Base-by-base conservation (phyloP, 1,284 basidiomycete genomes). In the Malassezia psittaci region DNA sequence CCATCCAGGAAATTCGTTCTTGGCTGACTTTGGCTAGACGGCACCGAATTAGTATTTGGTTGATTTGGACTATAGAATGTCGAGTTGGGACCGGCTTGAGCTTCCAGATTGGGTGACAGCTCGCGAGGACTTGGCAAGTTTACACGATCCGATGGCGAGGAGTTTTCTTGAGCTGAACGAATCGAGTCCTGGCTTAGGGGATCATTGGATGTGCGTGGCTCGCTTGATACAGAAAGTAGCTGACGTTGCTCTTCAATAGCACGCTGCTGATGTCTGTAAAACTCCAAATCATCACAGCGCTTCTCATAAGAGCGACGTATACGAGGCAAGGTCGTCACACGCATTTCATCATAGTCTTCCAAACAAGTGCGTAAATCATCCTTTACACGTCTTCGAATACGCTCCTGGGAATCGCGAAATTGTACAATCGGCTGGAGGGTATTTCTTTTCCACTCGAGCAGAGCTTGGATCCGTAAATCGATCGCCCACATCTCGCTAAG, bases 211-310 rank as follows among this genome's bases (percentile, higher is more conserved):
- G 50, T 44, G 50, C 35, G 46, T 24, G 29, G 45, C 45, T 47
- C 35, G 15, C 42, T 10, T 12, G 50, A 29, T 8, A 44, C 37
- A 6, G 47, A 59, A n/a, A 73, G 58, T 13, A 73, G 52, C 18
- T 59, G 50, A 12, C 67, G 62, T 49, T 72, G 69, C 35, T 72
- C 71, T 29, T 74, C 71, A 16, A 71, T 60, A 0, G 71, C 71
- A 45, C 65, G 61, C 19, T 68, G 65, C 57, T 74, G 71, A 12
- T 63, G 57, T 15, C 64, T 44, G 29, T 44, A 57, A n/a, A 52
- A 48, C 29, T 52, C 57, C 34, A 57, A 60, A 49, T 70, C 67
- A 50, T 74, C 71, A 40, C 69, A 69, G 32, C 59, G 62, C 47
- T 64, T 65, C 35, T 72, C 69, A 54, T 74, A 74, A 15, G 53